These are phyloP conservation scores for Chlorencoelia australis DNA, from an alignment of 2,329 filamentous ascomycete genomes.

Conservation along the genomic window DNA sequence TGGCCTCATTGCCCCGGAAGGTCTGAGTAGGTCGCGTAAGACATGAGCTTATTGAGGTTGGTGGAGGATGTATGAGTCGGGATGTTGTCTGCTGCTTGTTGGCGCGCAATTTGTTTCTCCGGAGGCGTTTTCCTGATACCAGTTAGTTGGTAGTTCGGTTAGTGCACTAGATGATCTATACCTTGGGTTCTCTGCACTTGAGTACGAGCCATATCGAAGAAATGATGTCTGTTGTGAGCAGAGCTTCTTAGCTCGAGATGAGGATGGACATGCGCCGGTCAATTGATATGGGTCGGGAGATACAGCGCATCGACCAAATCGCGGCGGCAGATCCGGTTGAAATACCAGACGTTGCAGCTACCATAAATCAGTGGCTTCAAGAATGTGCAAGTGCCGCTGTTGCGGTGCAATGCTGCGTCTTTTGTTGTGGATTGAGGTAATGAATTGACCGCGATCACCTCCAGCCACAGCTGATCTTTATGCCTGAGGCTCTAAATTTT, in stretches of 20 bases:
- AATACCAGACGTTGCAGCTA: conserved; percentile 8
- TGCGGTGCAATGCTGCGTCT: not conserved
- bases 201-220: conserved; percentile 7
- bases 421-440: not conserved
- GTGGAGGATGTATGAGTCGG: conserved; percentile 6
- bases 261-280: conserved; percentile 4
- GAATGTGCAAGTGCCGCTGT: not conserved
- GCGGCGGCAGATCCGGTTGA: conserved; percentile 1
- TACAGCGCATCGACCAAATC: conserved; percentile 4
- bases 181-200: conserved; percentile 6
- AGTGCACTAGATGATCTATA: conserved; percentile 6
- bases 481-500: not conserved
- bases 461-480: not conserved
- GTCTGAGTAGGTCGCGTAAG: conserved; percentile 2
- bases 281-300: conserved; percentile 3
- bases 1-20: conserved; percentile 4
- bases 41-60: conserved; percentile 6
- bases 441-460: not conserved
- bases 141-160: conserved; percentile 5
- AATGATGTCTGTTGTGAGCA: not conserved
- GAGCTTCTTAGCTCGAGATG: conserved; percentile 4
- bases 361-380: conserved; percentile 3
- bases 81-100: conserved; percentile 4
- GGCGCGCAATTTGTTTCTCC: conserved; percentile 6
- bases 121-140: conserved; percentile 4